A percentile compares a stretch with the other conserved stretches of the same genome.
phyloP scores from a whole-genome alignment of 208 protist species.

The Perkinsela sp. region DNA sequence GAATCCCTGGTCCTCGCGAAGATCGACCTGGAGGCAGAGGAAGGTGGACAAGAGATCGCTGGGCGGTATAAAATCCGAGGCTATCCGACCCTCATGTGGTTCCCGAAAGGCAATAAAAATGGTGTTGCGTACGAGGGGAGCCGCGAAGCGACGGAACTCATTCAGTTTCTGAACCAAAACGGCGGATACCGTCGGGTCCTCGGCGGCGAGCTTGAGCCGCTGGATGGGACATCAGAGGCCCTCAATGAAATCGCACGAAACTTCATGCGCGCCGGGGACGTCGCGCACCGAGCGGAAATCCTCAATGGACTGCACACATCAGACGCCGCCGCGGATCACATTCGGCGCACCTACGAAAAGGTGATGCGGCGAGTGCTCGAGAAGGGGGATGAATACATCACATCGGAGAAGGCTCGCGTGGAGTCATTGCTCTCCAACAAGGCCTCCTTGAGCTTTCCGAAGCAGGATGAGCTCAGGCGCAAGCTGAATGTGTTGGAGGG shows the following conservation, averaged over 20 bases:
- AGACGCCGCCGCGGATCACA: not conserved
- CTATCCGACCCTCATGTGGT: conserved; percentile 59
- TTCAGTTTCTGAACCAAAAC: conserved; percentile 24
- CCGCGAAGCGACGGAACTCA: conserved; percentile 14
- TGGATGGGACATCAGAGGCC: conserved; percentile 10
- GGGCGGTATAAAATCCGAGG: conserved; percentile 17
- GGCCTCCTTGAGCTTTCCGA: not conserved
- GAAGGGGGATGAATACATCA: conserved; percentile 9
- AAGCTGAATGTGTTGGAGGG: not conserved
- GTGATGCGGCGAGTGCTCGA: conserved; percentile 9
- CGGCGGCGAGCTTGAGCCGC: conserved; percentile 15
- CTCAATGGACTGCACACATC: conserved; percentile 5
- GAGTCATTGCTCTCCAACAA: conserved; percentile 7
- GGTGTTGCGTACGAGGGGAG: conserved; percentile 22
- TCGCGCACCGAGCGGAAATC: conserved; percentile 3
- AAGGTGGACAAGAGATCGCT: conserved; percentile 10
- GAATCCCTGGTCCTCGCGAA: conserved; percentile 25
- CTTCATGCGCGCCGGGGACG: conserved; percentile 1
- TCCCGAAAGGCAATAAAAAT: conserved; percentile 37
- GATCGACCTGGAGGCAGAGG: conserved; percentile 20
- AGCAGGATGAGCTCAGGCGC: not conserved
- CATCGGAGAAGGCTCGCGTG: conserved; percentile 14
- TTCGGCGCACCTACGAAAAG: conserved; percentile 12
- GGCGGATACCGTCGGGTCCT: conserved; percentile 11
- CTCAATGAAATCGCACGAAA: conserved; percentile 7